A percentile compares a stretch with the other conserved stretches of the same genome.
Conservation (phyloP, 2,329 filamentous ascomycete species). For the Knoxdaviesia proteae region DNA sequence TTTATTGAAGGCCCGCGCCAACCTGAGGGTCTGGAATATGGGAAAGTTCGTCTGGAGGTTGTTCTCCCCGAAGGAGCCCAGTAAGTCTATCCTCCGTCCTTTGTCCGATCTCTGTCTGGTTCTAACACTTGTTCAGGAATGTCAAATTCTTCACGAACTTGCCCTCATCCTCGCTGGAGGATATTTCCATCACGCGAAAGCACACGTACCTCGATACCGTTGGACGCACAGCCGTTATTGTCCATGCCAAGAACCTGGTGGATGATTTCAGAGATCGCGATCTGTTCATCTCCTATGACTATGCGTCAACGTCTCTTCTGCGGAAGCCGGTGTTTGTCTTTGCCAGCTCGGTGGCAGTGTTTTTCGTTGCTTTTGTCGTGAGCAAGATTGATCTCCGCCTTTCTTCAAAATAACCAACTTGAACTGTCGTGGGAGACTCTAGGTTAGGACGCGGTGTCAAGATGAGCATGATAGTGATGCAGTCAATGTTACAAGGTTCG, state of each 20-base stretch:
- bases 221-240: constrained; percentile 61
- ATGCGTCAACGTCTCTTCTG: constrained; percentile 50
- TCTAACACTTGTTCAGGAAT: constrained; percentile 36
- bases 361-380: constrained; percentile 52
- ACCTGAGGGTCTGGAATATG: constrained; percentile 69
- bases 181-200: constrained; percentile 40
- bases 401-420: constrained; percentile 18
- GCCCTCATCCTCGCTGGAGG: constrained; percentile 39
- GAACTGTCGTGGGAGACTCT: too few species aligned
- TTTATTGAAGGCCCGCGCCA: constrained; percentile 86
- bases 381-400: constrained; percentile 70
- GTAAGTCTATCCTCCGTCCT: constrained; percentile 25
- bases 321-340: constrained; percentile 78
- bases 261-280: constrained; percentile 77
- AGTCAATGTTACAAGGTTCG: neutral
- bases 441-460: too few species aligned
- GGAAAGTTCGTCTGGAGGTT: constrained; percentile 57
- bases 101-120: neutral
- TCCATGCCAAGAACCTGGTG: constrained; percentile 70
- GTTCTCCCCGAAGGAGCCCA: constrained; percentile 80
- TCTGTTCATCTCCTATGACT: constrained; percentile 73
- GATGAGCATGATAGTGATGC: too few species aligned
- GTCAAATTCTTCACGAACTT: constrained; percentile 58
- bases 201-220: constrained; percentile 87
- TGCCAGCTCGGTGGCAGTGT: constrained; percentile 49